These are phyloP conservation scores for Elsinoe batatas DNA, from an alignment of 2,329 filamentous ascomycete genomes.

Conservation along the genomic window DNA sequence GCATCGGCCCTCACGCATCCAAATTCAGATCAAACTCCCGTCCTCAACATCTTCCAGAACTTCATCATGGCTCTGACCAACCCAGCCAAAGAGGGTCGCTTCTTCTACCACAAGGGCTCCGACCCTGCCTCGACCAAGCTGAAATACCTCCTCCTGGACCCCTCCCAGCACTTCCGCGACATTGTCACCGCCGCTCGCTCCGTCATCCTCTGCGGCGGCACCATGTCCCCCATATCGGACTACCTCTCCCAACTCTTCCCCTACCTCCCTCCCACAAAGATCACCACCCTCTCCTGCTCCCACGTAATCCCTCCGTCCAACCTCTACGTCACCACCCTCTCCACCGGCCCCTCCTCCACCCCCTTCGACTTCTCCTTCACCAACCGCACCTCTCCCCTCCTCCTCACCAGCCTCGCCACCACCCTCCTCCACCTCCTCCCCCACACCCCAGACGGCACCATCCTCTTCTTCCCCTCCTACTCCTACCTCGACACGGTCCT, in stretches of 20 bases:
- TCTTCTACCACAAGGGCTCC: conserved; percentile 42
- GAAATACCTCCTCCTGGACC: conserved; percentile 82
- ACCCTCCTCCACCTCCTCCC: conserved; percentile 62
- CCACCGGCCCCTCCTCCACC: conserved; percentile 35
- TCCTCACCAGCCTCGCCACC: conserved; percentile 61
- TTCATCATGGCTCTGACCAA: conserved; percentile 81
- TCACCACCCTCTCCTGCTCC: conserved; percentile 80
- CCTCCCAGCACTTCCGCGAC: conserved; percentile 80
- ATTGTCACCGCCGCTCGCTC: conserved; percentile 76
- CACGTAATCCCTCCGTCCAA: conserved; percentile 84
- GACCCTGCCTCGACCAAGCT: conserved; percentile 46
- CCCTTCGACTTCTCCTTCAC: conserved; percentile 84
- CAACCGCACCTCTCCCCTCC: conserved; percentile 56
- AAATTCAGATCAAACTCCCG: conserved; percentile 35
- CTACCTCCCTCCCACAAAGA: conserved; percentile 50
- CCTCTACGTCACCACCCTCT: conserved; percentile 67
- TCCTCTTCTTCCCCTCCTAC: conserved; percentile 95
- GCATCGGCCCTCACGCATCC: conserved; percentile 17
- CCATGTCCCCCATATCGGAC: conserved; percentile 94
- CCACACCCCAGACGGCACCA: conserved; percentile 75
- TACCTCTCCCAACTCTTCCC: conserved; percentile 82
- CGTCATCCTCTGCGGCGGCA: conserved; percentile 85
- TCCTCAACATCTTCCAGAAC: conserved; percentile 52
- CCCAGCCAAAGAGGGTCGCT: conserved; percentile 56
- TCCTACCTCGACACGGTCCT: conserved; percentile 70